phyloP scores from a whole-genome alignment of 148 eudicot genomes.

The Spergularia bocconei region DNA sequence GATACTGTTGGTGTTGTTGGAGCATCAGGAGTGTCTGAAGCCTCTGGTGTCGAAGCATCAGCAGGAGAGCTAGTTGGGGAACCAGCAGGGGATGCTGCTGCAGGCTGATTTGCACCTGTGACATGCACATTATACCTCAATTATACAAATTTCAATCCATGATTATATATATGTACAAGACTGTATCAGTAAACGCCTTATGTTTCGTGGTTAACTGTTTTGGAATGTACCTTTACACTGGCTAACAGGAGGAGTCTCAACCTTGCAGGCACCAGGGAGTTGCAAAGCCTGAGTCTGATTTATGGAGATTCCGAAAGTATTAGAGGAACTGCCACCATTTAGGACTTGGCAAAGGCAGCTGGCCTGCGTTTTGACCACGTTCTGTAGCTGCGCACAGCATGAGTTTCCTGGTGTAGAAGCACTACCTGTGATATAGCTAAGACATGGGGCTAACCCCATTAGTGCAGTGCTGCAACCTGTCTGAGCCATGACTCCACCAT shows the following conservation, averaged over 20 bases:
- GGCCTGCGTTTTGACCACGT: constrained; percentile 29
- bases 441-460: constrained; percentile 34
- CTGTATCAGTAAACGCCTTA: not conserved
- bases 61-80: constrained; percentile 29
- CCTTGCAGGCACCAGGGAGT: constrained; percentile 39
- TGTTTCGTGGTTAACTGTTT: not conserved
- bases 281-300: constrained; percentile 34
- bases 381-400: constrained; percentile 32
- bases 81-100: constrained; percentile 18
- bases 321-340: constrained; percentile 20
- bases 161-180: not conserved
- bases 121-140: not conserved
- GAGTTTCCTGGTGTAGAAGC: constrained; percentile 20
- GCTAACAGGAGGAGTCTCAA: constrained; percentile 35
- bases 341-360: constrained; percentile 35
- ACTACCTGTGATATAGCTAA: constrained; percentile 29
- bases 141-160: not conserved
- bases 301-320: constrained; percentile 26
- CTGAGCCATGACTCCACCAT: constrained; percentile 31
- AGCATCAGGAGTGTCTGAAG: constrained; percentile 10
- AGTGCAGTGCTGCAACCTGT: constrained; percentile 25
- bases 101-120: constrained; percentile 24
- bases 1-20: constrained; percentile 23
- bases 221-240: constrained; percentile 32
- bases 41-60: constrained; percentile 27